These are phyloP conservation scores for Ceratocystis huliohia DNA, from an alignment of 2,329 filamentous ascomycete genomes.

Conservation along the genomic window DNA sequence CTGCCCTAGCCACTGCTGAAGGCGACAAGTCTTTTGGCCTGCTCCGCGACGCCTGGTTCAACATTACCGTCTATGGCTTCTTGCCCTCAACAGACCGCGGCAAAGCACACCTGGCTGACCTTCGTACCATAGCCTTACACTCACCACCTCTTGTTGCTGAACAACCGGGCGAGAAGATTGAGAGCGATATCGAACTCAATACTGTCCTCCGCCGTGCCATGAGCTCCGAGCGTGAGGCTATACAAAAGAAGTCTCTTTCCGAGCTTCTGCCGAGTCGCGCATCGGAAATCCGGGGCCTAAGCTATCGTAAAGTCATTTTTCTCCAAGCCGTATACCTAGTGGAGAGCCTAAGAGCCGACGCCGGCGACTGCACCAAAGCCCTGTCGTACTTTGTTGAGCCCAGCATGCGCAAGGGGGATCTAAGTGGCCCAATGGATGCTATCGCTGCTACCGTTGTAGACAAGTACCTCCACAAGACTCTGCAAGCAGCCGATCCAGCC, in stretches of 20 bases:
- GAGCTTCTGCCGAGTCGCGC: conserved; percentile 64
- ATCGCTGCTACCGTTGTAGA: conserved; percentile 58
- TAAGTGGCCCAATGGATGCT: conserved; percentile 52
- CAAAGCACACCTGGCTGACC: conserved; percentile 59
- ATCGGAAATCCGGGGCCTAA: conserved; percentile 65
- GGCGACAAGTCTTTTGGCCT: conserved; percentile 57
- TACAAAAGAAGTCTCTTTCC: conserved; percentile 68
- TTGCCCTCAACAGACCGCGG: conserved; percentile 60
- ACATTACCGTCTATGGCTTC: conserved; percentile 89
- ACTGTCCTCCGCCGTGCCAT: conserved; percentile 80
- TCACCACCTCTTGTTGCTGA: conserved; percentile 80
- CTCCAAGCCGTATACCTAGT: conserved; percentile 81
- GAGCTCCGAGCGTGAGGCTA: conserved; percentile 60
- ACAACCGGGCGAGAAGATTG: conserved; percentile 75
- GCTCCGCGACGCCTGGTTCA: conserved; percentile 93
- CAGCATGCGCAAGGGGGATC: conserved; percentile 54
- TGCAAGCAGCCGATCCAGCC: conserved; percentile 55
- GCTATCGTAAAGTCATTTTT: conserved; percentile 84
- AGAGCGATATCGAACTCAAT: conserved; percentile 95
- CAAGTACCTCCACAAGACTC: conserved; percentile 63
- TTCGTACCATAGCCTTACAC: conserved; percentile 73
- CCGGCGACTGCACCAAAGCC: conserved; percentile 81
- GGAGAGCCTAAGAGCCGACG: conserved; percentile 72
- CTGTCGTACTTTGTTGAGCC: conserved; percentile 92
- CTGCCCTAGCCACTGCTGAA: conserved; percentile 38